Conservation (phyloP, 768 basidiomycete genomes). For the Agrocybe pediades region DNA sequence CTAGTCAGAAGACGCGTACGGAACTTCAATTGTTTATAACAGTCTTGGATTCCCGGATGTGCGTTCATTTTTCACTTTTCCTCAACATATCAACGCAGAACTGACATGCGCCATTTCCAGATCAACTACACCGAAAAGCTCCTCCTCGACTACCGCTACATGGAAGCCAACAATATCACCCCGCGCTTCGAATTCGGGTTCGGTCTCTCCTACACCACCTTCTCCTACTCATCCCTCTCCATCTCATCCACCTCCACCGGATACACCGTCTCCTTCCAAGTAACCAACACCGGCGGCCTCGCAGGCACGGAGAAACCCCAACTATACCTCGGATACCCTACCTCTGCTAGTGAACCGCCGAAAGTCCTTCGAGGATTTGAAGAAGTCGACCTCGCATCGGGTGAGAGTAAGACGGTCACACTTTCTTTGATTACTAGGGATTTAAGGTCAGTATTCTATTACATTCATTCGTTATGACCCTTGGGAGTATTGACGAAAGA, state of each 20-base stretch:
- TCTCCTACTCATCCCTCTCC: conserved; percentile 57
- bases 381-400: conserved; percentile 40
- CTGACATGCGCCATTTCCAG: conserved; percentile 23
- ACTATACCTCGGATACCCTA: conserved; percentile 53
- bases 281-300: conserved; percentile 49
- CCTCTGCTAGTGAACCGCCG: conserved; percentile 46
- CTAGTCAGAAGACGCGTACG: conserved; percentile 41
- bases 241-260: conserved; percentile 34
- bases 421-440: conserved; percentile 41
- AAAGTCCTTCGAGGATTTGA: conserved; percentile 56
- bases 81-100: conserved; percentile 9
- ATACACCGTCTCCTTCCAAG: conserved; percentile 40
- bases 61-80: conserved; percentile 12
- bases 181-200: conserved; percentile 72
- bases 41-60: conserved; percentile 43
- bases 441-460: conserved; percentile 40
- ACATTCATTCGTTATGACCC: too few relatives aligned
- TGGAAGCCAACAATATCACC: conserved; percentile 51
- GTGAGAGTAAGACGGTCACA: conserved; percentile 35
- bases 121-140: conserved; percentile 70
- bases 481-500: too few relatives aligned
- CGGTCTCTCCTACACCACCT: conserved; percentile 75
- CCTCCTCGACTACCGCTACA: conserved; percentile 70
- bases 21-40: conserved; percentile 44
- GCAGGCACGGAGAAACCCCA: conserved; percentile 57